Evolutionary conservation across 225 moss, liverwort and hornwort genomes (phyloP).

Genomic region (Bryum argenteum): DNA sequence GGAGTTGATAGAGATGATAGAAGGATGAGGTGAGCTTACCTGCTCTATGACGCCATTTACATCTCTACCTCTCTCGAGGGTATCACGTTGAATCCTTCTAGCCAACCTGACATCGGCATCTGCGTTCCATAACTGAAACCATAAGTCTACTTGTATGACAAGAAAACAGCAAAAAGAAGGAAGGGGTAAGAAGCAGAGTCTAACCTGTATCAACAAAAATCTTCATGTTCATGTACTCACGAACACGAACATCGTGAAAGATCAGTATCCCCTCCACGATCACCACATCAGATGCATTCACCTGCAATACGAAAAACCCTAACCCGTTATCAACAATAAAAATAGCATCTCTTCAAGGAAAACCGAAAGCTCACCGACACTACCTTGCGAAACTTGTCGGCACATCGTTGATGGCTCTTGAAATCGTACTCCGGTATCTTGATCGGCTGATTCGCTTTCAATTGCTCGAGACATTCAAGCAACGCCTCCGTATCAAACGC

Average conservation of each 20-base stretch:
- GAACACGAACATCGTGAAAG: constrained; percentile 84
- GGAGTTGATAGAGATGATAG: no score
- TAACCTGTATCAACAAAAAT: constrained; percentile 93
- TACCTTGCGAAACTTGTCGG: constrained; percentile 71
- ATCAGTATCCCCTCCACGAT: constrained; percentile 97
- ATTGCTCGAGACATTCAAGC: constrained; percentile 74
- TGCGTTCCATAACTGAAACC: constrained; percentile 36
- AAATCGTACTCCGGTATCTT: constrained; percentile 92
- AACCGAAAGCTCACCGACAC: neutral
- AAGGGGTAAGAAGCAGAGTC: neutral
- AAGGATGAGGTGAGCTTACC: constrained; percentile 28
- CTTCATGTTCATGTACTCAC: constrained; percentile 97
- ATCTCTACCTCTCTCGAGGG: constrained; percentile 89
- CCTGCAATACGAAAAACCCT: constrained; percentile 32
- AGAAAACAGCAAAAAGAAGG: no score
- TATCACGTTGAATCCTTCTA: constrained; percentile 87
- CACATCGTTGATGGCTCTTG: constrained; percentile 82
- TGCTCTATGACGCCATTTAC: constrained; percentile 92
- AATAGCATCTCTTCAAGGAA: neutral
- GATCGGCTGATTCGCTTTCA: constrained; percentile 73
- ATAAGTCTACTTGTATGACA: constrained; percentile 16
- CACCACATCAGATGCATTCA: constrained; percentile 94
- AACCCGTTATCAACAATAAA: neutral
- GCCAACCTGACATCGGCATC: constrained; percentile 97
- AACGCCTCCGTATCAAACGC: constrained; percentile 98